These are phyloP conservation scores for Themeda triandra DNA, from an alignment of 176 grass and related monocot genomes.

Conservation along the genomic window DNA sequence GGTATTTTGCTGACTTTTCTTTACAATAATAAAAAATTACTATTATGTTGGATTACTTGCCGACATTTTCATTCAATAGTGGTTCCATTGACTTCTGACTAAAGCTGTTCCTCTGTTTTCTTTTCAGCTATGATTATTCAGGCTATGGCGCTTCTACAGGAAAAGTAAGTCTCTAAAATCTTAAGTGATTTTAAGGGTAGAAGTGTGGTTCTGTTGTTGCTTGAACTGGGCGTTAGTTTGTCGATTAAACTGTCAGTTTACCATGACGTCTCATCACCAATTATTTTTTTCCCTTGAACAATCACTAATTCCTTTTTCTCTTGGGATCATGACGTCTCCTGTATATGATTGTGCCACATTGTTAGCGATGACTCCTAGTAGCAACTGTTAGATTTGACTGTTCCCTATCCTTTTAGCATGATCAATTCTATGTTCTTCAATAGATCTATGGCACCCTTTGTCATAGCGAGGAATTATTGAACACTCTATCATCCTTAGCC, in stretches of 20 bases:
- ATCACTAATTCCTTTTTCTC: neutral
- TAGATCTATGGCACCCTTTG: conserved; percentile 28
- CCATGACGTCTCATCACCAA: neutral
- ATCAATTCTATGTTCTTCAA: conserved; percentile 26
- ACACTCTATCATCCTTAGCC: neutral
- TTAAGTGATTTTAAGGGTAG: conserved; percentile 9
- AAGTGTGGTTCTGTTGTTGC: neutral
- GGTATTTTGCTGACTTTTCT: neutral
- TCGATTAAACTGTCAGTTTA: neutral
- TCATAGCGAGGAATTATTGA: conserved; percentile 24
- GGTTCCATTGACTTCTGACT: neutral
- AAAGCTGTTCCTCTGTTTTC: conserved; percentile 31
- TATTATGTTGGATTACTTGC: neutral
- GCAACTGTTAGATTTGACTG: conserved; percentile 24
- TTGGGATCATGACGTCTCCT: conserved; percentile 19
- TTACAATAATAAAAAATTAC: neutral
- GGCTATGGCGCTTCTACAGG: conserved; percentile 96
- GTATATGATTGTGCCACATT: conserved; percentile 20
- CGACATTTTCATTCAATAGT: neutral
- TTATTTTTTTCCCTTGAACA: conserved; percentile 4
- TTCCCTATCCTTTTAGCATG: conserved; percentile 17
- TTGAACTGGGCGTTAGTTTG: conserved; percentile 17
- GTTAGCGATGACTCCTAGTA: neutral
- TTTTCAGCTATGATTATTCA: conserved; percentile 95
- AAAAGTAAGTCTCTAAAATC: conserved; percentile 65